Conservation (phyloP, 2,329 filamentous ascomycete species). For the Tolypocladium guangdongense region DNA sequence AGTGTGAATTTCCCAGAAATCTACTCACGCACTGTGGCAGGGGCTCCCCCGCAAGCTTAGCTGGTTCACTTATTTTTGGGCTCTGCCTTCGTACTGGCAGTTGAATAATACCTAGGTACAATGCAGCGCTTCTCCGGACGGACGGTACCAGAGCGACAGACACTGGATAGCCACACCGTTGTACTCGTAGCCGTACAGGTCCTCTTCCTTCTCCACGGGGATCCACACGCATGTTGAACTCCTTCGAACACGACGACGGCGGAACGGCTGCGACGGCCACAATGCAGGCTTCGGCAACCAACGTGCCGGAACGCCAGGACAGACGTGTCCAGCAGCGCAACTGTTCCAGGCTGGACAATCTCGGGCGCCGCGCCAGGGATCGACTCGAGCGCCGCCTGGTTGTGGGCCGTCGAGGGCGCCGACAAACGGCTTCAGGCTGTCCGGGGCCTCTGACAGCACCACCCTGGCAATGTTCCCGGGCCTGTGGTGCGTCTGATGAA, state of each 20-base stretch:
- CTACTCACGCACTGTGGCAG: too few relatives aligned
- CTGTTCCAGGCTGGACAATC: constrained; percentile 15
- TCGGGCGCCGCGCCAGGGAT: constrained; percentile 17
- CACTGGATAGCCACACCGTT: too few relatives aligned
- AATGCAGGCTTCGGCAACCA: constrained; percentile 19
- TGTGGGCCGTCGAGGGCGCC: constrained; percentile 12
- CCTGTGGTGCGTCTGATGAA: constrained; percentile 17
- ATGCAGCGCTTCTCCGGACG: too few relatives aligned
- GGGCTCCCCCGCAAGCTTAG: too few relatives aligned
- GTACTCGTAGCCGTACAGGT: constrained; percentile 11
- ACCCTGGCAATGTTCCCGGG: constrained; percentile 20
- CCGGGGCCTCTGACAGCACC: constrained; percentile 18
- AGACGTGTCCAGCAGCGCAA: constrained; percentile 17
- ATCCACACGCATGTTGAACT: constrained; percentile 23
- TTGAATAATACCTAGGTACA: too few relatives aligned
- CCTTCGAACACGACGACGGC: constrained; percentile 16
- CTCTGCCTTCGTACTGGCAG: too few relatives aligned
- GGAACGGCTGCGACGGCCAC: constrained; percentile 13
- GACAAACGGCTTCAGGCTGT: constrained; percentile 15
- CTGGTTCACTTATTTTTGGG: too few relatives aligned
- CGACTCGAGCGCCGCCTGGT: constrained; percentile 12
- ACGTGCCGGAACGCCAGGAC: constrained; percentile 17
- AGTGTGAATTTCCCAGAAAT: too few relatives aligned
- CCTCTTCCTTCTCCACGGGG: constrained; percentile 21
- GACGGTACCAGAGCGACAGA: too few relatives aligned